phyloP scores from a whole-genome alignment of 2,329 filamentous ascomycete genomes.

The Phoma sp. region DNA sequence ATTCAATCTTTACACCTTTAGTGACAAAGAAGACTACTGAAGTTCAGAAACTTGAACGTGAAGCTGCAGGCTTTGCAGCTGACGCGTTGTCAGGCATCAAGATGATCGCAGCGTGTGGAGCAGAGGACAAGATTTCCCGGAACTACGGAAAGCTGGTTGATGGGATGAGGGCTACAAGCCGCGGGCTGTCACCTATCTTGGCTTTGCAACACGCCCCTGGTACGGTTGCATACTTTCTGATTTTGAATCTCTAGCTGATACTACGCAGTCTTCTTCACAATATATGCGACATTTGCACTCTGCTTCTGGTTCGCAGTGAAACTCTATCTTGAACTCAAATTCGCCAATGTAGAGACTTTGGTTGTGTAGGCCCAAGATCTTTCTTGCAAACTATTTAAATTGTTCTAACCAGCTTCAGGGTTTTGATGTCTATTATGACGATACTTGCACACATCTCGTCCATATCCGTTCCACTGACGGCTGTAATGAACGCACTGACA shows the following conservation, averaged over 20 bases:
- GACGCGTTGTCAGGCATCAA: conserved; percentile 28
- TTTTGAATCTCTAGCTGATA: background rate
- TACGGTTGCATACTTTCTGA: background rate
- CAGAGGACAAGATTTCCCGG: conserved; percentile 27
- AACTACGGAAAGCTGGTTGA: conserved; percentile 21
- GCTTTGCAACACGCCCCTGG: conserved; percentile 32
- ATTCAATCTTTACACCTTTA: conserved; percentile 25
- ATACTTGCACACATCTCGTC: conserved; percentile 26
- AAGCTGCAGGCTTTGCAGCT: conserved; percentile 24
- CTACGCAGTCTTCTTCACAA: conserved; percentile 29
- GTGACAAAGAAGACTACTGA: conserved; percentile 22
- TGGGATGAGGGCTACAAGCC: conserved; percentile 13
- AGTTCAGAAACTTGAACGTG: conserved; percentile 27
- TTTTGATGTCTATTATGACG: conserved; percentile 32
- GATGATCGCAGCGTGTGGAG: conserved; percentile 33
- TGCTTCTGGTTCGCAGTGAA: conserved; percentile 37
- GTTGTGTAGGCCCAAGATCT: conserved; percentile 20
- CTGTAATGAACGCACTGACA: conserved; percentile 21
- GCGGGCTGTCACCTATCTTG: conserved; percentile 22
- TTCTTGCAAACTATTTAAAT: background rate
- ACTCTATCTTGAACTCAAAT: conserved; percentile 21
- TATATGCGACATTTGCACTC: conserved; percentile 33
- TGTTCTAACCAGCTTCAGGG: conserved; percentile 17
- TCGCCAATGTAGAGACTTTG: conserved; percentile 24
- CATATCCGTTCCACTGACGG: conserved; percentile 27